Evolutionary conservation across 2,329 filamentous ascomycete species (phyloP).

Genomic region (Chaetothyriales sp.): DNA sequence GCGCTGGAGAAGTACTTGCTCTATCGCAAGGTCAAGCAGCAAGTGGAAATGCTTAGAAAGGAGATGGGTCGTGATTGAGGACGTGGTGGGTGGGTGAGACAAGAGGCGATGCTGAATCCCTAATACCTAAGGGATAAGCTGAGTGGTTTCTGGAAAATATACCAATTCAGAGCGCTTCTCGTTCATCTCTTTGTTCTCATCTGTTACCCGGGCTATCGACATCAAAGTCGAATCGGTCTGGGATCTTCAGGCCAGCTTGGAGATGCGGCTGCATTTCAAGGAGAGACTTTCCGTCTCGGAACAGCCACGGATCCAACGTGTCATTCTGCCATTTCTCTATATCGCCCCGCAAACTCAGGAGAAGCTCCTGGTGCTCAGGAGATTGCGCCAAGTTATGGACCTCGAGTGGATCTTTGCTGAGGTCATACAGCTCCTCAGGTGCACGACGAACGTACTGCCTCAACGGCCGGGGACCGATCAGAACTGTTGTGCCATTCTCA

Average conservation of each 20-base stretch:
- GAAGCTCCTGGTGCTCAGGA: slow-evolving; percentile 18
- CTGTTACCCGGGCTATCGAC: too few species aligned
- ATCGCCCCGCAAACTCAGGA: slow-evolving; percentile 22
- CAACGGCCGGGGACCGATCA: slow-evolving; percentile 28
- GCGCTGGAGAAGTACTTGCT: slow-evolving; percentile 25
- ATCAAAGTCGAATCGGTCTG: too few species aligned
- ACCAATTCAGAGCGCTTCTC: too few species aligned
- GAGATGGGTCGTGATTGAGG: slow-evolving; percentile 20
- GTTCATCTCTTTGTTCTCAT: too few species aligned
- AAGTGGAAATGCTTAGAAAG: slow-evolving; percentile 28
- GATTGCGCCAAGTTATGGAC: slow-evolving; percentile 30
- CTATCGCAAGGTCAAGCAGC: slow-evolving; percentile 29
- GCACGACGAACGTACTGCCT: slow-evolving; percentile 31
- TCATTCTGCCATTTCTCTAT: slow-evolving; percentile 23
- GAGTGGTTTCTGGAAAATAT: too few species aligned
- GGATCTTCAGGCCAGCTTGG: too few species aligned
- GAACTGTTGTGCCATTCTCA: slow-evolving; percentile 10
- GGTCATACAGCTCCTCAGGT: slow-evolving; percentile 34
- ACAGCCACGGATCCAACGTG: too few species aligned
- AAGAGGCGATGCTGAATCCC: background rate
- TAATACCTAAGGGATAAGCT: too few species aligned
- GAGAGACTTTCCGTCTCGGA: too few species aligned
- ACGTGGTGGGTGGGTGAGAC: slow-evolving; percentile 1
- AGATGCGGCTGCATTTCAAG: too few species aligned
- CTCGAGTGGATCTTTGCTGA: slow-evolving; percentile 32